Base-by-base conservation (phyloP, 192 early-diverging fungal species). In the Pilobolus umbonatus region DNA sequence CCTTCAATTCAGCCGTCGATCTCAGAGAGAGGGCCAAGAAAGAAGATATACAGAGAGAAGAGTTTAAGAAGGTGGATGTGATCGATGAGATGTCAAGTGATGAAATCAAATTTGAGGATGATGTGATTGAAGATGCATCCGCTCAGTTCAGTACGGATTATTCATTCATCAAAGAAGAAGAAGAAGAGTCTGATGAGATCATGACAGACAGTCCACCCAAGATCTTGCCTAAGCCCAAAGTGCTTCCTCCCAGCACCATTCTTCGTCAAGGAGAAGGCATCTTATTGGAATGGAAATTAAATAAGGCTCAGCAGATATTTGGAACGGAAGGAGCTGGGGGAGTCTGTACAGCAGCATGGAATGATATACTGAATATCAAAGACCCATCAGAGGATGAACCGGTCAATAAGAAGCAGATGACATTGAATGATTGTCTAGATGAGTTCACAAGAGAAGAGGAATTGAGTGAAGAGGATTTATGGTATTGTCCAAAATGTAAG, bases 401-500 rank as follows among this genome's bases (percentile, higher is more conserved):
- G 12, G 34, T 29, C 3, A 22, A 32, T 47, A 42, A 60, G 4
- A 75, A 78, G 35, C 24, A 60, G 9, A 69, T 91, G 7, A 79
- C 82, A 10, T 58, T 93, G 26, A 61, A 77, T 22, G 83, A 90
- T 58, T 93, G 91, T 51, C 52, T 93, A 30, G 66, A 78, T 24
- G 89, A 88, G 62, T 93, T 87, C 64, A 84, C 74, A 32, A 79
- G 79, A 42, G 78, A 88, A 59, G 91, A 93, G 68, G 61, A 84
- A 26, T 75, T 93, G 7, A 80, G 83, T 32, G 86, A 85, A 40
- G 82, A 86, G 15, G 86, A 93, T 57, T 77, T 76, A 5, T 89
- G 86, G 88, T 91, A 86, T 73, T 93, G 91, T 66, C 77, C 83
- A 30, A 70, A 73, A 26, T 93, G 91, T 59, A 82, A 88, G 55